phyloP scores from a whole-genome alignment of 148 eudicot species.

The Pharnaceum exiguum region DNA sequence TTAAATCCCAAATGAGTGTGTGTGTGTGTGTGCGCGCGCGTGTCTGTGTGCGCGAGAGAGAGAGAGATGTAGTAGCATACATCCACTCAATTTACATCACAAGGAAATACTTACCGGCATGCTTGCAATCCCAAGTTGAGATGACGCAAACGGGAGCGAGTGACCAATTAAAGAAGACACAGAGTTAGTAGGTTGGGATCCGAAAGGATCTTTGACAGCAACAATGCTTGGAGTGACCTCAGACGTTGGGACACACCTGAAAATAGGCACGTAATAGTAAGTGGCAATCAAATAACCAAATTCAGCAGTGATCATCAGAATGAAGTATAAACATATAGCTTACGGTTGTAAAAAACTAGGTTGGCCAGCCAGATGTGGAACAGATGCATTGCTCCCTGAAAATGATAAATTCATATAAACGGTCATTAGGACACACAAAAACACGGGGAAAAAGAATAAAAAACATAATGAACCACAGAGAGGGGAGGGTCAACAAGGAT shows the following conservation, averaged over 20 bases:
- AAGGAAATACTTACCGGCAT: constrained; percentile 47
- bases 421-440: not conserved
- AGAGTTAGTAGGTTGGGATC: constrained; percentile 24
- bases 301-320: not conserved
- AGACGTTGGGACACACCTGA: constrained; percentile 5
- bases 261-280: not conserved
- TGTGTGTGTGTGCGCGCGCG: too few species aligned
- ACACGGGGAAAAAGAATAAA: not conserved
- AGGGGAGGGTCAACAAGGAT: not conserved
- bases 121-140: constrained; percentile 61
- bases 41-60: too few species aligned
- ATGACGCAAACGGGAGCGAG: constrained; percentile 12
- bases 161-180: constrained; percentile 21
- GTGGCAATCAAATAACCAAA: not conserved
- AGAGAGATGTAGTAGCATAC: too few species aligned
- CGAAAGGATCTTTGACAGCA: constrained; percentile 45
- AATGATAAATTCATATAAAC: not conserved
- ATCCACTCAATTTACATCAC: too few species aligned
- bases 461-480: not conserved
- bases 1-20: too few species aligned
- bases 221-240: constrained; percentile 16
- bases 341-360: constrained; percentile 6
- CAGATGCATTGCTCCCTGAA: constrained; percentile 2
- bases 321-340: not conserved
- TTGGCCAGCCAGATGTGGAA: not conserved